Base-by-base conservation (phyloP, 768 basidiomycete genomes). In the Rhodotorula sphaerocarpa region DNA sequence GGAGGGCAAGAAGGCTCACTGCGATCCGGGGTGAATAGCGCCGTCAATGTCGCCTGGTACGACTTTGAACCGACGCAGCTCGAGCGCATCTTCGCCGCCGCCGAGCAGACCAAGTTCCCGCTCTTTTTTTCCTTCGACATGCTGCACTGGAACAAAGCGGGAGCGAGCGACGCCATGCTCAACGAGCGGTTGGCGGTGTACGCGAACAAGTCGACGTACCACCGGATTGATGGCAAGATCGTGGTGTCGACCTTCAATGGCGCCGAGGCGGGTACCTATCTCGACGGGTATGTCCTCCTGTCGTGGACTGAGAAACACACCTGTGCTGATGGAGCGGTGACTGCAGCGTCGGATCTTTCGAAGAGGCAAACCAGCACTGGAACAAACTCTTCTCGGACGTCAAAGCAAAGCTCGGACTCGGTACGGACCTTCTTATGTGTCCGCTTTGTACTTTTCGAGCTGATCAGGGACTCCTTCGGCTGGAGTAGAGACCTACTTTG, bases 91-190 rank as follows among this genome's bases (percentile, higher is more conserved):
- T 67, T 67, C 20, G 57, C 41, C 5, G 65, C 65, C 2, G 65
- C 61, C 3, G 47, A 57, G 27, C 23, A 31, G 1, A 28, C 12
- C 5, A 28, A n/a, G 5, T 59, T 67, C 33, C 12, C 16, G 25
- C 50, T 62, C 28, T 67, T 67, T 54, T 67, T 47, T 57, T 59
- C 57, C 15, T 62, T 67, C 43, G 61, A 63, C 39, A 52, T 62
- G 53, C 45, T 48, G 31, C 56, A 61, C 42, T 66, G 53, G 50
- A 41, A 28, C 52, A 20, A 18, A 1, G 20, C 23, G 14, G 52
- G 47, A 16, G 39, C 51, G 14, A 34, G 39, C 28, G 47, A 44
- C 23, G 48, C 25, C 27, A 58, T 66, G 25, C 27, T 55, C 31
- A 36, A 48, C 31, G 33, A 51, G 23, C 33, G 36, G n/a, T 23